phyloP scores from a whole-genome alignment of 2,329 filamentous ascomycete genomes.

The Colletotrichum nymphaeae region DNA sequence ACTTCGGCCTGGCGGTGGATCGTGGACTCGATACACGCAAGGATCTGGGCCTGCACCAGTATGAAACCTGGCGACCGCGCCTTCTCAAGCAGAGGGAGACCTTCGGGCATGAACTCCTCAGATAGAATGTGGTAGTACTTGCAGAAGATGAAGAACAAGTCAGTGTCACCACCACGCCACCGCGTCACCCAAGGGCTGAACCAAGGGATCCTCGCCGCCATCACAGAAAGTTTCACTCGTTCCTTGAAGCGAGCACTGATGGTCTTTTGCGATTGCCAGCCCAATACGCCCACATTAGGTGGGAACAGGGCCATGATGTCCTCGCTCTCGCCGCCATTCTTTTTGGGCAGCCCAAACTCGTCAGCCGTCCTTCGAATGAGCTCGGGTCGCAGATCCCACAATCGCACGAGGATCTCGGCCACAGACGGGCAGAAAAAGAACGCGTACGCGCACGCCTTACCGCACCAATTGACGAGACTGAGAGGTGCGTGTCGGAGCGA shows the following conservation, averaged over 20 bases:
- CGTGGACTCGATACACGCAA: slow-evolving; percentile 83
- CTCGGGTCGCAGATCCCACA: slow-evolving; percentile 80
- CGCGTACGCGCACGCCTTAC: slow-evolving; percentile 90
- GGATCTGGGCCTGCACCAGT: slow-evolving; percentile 83
- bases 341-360: slow-evolving; percentile 73
- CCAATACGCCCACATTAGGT: slow-evolving; percentile 66
- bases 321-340: slow-evolving; percentile 67
- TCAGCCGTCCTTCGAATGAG: slow-evolving; percentile 78
- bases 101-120: slow-evolving; percentile 75
- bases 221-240: slow-evolving; percentile 72
- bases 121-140: slow-evolving; percentile 88
- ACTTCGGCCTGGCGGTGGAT: slow-evolving; percentile 78
- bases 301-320: slow-evolving; percentile 79
- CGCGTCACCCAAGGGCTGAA: slow-evolving; percentile 85
- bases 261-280: slow-evolving; percentile 64
- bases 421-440: slow-evolving; percentile 93
- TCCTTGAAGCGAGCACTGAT: slow-evolving; percentile 71
- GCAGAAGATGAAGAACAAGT: slow-evolving; percentile 90
- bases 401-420: slow-evolving; percentile 82
- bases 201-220: slow-evolving; percentile 82
- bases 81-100: slow-evolving; percentile 64
- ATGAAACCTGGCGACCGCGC: slow-evolving; percentile 80
- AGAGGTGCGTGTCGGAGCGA: slow-evolving; percentile 75
- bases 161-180: slow-evolving; percentile 89
- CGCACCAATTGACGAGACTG: slow-evolving; percentile 85